A percentile compares a stretch with the other conserved stretches of the same genome.
phyloP scores from a whole-genome alignment of 495 filamentous ascomycete species.

The Aspergillus haitiensis region DNA sequence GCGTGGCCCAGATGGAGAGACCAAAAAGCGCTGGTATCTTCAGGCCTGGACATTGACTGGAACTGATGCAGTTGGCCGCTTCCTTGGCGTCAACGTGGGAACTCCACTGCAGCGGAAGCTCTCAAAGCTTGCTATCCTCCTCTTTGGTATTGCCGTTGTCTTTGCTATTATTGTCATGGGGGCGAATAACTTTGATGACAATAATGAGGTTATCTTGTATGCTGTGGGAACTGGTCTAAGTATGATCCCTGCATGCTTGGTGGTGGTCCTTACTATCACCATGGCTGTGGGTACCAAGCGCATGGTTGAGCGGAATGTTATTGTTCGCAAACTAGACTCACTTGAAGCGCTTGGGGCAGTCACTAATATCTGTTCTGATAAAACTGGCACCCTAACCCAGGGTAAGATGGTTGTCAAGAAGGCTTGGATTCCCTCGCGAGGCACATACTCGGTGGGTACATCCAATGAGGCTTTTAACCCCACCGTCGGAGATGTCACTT shows the following conservation, averaged over 20 bases:
- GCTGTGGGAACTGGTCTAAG: conserved; percentile 67
- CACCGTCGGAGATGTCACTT: conserved; percentile 48
- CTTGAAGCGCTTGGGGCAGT: conserved; percentile 67
- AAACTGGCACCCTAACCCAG: conserved; percentile 70
- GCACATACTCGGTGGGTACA: conserved; percentile 61
- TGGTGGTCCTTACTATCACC: conserved; percentile 76
- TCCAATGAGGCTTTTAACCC: conserved; percentile 59
- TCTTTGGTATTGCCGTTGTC: conserved; percentile 66
- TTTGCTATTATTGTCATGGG: conserved; percentile 68
- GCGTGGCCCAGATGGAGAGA: conserved; percentile 54
- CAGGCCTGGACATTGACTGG: conserved; percentile 67
- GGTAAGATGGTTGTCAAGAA: conserved; percentile 79
- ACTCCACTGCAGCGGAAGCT: conserved; percentile 69
- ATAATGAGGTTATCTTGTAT: conserved; percentile 67
- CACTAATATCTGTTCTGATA: conserved; percentile 70
- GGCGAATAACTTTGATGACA: conserved; percentile 57
- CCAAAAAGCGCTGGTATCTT: conserved; percentile 64
- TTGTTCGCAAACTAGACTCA: conserved; percentile 65
- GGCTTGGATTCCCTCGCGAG: conserved; percentile 70
- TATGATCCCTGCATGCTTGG: conserved; percentile 73
- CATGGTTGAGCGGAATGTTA: conserved; percentile 67
- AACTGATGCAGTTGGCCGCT: conserved; percentile 64
- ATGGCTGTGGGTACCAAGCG: conserved; percentile 71
- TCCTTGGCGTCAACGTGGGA: conserved; percentile 68
- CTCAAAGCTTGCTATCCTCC: conserved; percentile 66